Percentiles rank a stretch among this genome's conserved stretches.
These are phyloP conservation scores for Dactylis glomerata DNA, from an alignment of 176 grass and related monocot genomes.

Conservation along the genomic window DNA sequence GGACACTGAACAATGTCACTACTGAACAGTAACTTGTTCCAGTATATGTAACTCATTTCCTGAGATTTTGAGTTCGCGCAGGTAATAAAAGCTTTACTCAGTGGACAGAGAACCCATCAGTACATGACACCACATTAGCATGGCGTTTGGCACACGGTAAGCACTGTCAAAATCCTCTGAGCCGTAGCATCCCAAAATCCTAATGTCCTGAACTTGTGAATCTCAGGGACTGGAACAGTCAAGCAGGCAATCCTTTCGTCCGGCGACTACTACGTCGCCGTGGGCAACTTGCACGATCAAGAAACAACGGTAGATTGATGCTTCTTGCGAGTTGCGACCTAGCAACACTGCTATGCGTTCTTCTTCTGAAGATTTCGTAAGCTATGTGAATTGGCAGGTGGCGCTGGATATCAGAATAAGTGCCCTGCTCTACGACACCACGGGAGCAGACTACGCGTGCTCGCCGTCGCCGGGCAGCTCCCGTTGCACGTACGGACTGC, in stretches of 20 bases:
- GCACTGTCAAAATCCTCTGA: not conserved
- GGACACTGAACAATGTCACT: too few relatives aligned
- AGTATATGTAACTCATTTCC: not conserved
- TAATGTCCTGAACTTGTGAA: not conserved
- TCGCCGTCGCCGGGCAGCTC: constrained; percentile 22
- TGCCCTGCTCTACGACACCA: constrained; percentile 54
- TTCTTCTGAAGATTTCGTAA: not conserved
- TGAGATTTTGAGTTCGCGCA: constrained; percentile 4
- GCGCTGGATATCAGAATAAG: constrained; percentile 49
- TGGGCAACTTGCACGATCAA: constrained; percentile 54
- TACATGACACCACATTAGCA: constrained; percentile 41
- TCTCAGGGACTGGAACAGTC: constrained; percentile 54
- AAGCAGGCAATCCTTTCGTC: constrained; percentile 33
- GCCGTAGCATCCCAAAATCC: not conserved
- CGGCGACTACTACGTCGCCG: constrained; percentile 50
- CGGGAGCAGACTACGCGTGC: constrained; percentile 57
- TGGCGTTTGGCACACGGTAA: constrained; percentile 50
- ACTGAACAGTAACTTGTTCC: too few relatives aligned
- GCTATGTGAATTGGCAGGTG: constrained; percentile 27
- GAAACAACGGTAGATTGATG: constrained; percentile 18
- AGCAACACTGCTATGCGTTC: not conserved
- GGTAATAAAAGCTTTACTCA: constrained; percentile 44
- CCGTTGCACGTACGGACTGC: constrained; percentile 41
- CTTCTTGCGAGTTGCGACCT: not conserved
- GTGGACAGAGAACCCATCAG: constrained; percentile 54